A percentile compares a stretch with the other conserved stretches of the same genome.
phyloP scores from a whole-genome alignment of 192 early-diverging fungal species.

The Gonapodya prolifera region DNA sequence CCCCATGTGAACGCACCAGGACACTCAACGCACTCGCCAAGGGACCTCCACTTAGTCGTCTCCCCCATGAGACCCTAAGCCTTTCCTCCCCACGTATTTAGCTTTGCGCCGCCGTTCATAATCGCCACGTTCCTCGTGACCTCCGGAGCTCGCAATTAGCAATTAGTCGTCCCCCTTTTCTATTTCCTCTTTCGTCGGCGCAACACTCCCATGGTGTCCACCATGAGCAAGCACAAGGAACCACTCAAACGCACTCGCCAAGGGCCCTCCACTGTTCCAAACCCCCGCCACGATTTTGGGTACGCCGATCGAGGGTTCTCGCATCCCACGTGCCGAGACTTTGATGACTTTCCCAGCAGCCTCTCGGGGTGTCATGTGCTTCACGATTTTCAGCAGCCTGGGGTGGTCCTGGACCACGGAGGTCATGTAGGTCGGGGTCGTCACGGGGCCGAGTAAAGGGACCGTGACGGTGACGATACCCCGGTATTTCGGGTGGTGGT shows the following conservation, averaged over 20 bases:
- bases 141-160: too few relatives aligned
- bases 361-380: neutral
- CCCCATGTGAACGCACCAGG: too few relatives aligned
- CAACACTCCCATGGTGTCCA: neutral
- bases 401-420: neutral
- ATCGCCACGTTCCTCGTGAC: neutral
- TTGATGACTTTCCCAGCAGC: neutral
- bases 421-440: neutral
- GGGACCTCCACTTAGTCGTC: too few relatives aligned
- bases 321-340: neutral
- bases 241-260: neutral
- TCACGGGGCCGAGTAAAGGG: neutral
- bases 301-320: neutral
- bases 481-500: neutral
- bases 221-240: neutral
- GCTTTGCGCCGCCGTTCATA: too few relatives aligned
- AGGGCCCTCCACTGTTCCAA: neutral
- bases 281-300: neutral
- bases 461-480: neutral
- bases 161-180: neutral
- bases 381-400: neutral
- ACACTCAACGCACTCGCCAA: too few relatives aligned
- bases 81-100: too few relatives aligned
- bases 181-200: neutral
- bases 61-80: too few relatives aligned